Evolutionary conservation across 2,329 filamentous ascomycete genomes (phyloP), one percentile per base, ranked within the genome.

Genomic region (Teratosphaeria epicoccoides): DNA sequence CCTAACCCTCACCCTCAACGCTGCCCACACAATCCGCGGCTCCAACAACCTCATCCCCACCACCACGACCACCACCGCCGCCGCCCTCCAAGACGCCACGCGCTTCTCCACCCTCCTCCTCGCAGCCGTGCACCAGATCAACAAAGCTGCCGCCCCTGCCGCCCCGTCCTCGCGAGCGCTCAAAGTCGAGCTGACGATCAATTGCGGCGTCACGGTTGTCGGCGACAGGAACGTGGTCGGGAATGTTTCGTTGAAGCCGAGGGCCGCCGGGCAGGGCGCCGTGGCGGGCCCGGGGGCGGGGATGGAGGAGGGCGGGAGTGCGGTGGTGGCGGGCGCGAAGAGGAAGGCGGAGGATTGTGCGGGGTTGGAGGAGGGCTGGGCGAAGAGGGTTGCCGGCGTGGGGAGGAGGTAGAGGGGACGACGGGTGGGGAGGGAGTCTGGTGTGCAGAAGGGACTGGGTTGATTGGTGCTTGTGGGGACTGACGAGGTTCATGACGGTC

Each of bases 21-120:
- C 74, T 14, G 70, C 73, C 0, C 62, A 80, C 59, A 67, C 59
- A 53, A 67, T 81, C 57, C 64, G 65, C 33, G 73, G 72, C 54
- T 69, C 70, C 63, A 68, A 73, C 63, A 82, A 81, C 62, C 61
- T 76, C 47, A 64, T 79, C 45, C 71, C 72, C 20, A 61, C 78
- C 20, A 59, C 66, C 0, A 5, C 28, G 10, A 11, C 28, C 28
- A 14, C 10, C 33, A 7, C 33, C n/a, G 61, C 69, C 3, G 49
- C 63, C 10, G 26, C 55, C 2, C 54, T 64, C 4, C 68, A 71
- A 4, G 65, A 69, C 68, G 74, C 61, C 61, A 68, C 59, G 58
- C 67, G 52, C 68, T 57, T 80, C 53, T 71, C 75, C 9, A 63
- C 67, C 6, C 68, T 74, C 3, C 64, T 81, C 2, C 67, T 77